phyloP scores from a whole-genome alignment of 164 flowering plant species.

The Cinnamomum micranthum region DNA sequence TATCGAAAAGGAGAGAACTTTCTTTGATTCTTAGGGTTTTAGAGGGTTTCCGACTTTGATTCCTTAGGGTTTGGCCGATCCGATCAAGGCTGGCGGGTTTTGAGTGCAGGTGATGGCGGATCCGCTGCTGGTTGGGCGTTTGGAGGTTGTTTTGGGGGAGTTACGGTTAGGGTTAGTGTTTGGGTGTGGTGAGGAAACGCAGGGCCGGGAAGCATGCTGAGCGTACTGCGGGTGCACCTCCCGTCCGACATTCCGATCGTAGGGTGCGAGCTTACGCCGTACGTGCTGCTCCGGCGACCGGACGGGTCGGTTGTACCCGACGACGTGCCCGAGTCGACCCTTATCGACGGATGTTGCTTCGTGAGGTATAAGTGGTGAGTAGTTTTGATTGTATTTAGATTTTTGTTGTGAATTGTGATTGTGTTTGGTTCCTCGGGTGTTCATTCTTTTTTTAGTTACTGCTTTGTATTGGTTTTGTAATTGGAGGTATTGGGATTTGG shows the following conservation, averaged over 20 bases:
- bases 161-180: constrained; percentile 21
- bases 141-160: constrained; percentile 8
- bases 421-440: too few relatives aligned
- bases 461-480: too few relatives aligned
- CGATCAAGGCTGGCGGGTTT: constrained; percentile 71
- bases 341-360: constrained; percentile 65
- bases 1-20: not conserved
- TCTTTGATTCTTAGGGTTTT: not conserved
- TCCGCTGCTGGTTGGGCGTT: constrained; percentile 46
- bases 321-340: constrained; percentile 76
- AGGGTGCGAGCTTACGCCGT: constrained; percentile 97
- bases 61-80: not conserved
- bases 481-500: too few relatives aligned
- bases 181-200: constrained; percentile 7
- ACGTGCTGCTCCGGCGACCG: constrained; percentile 67
- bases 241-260: constrained; percentile 99
- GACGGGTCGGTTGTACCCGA: constrained; percentile 58
- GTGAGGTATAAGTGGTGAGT: constrained; percentile 88
- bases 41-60: not conserved
- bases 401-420: not conserved
- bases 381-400: not conserved
- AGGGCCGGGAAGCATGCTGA: constrained; percentile 75
- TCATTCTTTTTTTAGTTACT: too few relatives aligned
- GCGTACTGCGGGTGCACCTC: constrained; percentile 86
- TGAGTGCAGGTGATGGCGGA: constrained; percentile 74